Conservation (phyloP, 2,329 filamentous ascomycete genomes). For the Aspergillus calidoustus region DNA sequence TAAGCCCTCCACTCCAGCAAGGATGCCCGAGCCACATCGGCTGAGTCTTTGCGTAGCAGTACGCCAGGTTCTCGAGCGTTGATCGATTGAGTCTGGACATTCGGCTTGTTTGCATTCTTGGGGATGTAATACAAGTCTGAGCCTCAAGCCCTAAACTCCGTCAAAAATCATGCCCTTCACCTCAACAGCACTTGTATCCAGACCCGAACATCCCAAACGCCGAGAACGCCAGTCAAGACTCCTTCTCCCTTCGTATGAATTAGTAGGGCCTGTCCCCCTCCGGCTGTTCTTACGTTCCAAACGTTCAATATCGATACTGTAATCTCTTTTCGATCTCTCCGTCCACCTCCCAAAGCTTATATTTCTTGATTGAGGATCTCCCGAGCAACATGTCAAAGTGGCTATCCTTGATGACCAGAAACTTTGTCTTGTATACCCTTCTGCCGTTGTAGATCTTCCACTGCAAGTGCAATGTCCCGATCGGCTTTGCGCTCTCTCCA, state of each 20-base stretch:
- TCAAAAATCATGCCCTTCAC: not conserved
- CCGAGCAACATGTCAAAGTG: constrained; percentile 4
- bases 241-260: not conserved
- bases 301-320: not conserved
- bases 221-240: not conserved
- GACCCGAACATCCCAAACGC: not conserved
- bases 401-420: constrained; percentile 3
- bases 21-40: not conserved
- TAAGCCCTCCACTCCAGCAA: not conserved
- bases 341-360: constrained; percentile 1
- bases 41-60: not conserved
- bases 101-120: not conserved
- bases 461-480: not conserved
- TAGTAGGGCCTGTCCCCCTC: not conserved
- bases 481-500: not conserved
- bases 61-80: not conserved
- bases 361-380: not conserved
- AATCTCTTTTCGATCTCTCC: not conserved
- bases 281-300: not conserved
- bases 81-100: not conserved
- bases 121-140: not conserved
- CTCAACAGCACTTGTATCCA: not conserved
- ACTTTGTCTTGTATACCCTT: not conserved
- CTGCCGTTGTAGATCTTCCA: not conserved
- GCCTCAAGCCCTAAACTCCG: not conserved